Evolutionary conservation across 805 yeast species (phyloP).

Genomic region (Pichia cabralensis): DNA sequence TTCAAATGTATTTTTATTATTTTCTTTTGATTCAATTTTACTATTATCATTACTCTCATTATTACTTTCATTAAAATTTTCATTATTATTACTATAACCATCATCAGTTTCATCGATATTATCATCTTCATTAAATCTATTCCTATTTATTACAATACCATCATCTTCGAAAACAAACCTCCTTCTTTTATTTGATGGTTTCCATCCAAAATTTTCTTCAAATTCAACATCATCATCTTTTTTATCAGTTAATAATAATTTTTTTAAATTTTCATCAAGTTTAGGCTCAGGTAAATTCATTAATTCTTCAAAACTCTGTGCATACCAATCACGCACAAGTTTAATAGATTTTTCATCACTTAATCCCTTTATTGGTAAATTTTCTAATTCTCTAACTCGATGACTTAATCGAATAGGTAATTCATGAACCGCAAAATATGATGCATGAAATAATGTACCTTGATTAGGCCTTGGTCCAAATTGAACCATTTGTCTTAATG

Average conservation of each 20-base stretch:
- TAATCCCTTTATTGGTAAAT: slow-evolving; percentile 68
- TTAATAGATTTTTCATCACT: slow-evolving; percentile 64
- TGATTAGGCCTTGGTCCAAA: slow-evolving; percentile 74
- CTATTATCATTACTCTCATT: neutral
- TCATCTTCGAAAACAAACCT: slow-evolving; percentile 34
- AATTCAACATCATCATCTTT: slow-evolving; percentile 22
- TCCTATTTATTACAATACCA: slow-evolving; percentile 35
- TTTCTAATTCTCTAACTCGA: slow-evolving; percentile 74
- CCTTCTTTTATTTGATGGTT: slow-evolving; percentile 1
- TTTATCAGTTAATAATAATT: slow-evolving; percentile 18
- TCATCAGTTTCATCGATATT: neutral
- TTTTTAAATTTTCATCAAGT: slow-evolving; percentile 29
- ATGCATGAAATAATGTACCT: slow-evolving; percentile 72
- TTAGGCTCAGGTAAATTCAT: slow-evolving; percentile 52
- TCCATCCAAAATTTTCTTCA: neutral
- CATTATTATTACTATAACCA: neutral
- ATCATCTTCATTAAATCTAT: slow-evolving; percentile 5
- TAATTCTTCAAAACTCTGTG: slow-evolving; percentile 79
- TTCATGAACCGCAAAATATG: slow-evolving; percentile 77
- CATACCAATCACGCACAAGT: slow-evolving; percentile 81
- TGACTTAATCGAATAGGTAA: slow-evolving; percentile 80
- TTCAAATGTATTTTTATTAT: slow-evolving; percentile 1
- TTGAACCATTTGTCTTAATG: slow-evolving; percentile 83
- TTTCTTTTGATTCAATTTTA: neutral
- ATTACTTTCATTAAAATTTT: neutral